Percentiles rank a stretch among this genome's conserved stretches.
Evolutionary conservation across 345 rosid species (phyloP).

Genomic region (Triadica sebifera): DNA sequence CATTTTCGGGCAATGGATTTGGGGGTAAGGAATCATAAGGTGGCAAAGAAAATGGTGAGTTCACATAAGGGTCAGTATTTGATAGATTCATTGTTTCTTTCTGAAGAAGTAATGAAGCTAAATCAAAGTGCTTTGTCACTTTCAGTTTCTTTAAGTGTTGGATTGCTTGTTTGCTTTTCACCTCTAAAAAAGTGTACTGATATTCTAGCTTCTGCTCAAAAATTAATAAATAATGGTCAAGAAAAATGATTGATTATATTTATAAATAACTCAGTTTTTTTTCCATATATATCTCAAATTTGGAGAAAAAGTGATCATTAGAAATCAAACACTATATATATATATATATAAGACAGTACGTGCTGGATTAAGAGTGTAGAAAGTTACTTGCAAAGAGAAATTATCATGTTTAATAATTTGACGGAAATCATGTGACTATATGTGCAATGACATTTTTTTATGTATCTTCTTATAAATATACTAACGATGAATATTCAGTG

Average conservation of each 20-base stretch:
- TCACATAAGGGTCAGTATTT: conserved; percentile 49
- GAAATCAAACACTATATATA: too few species aligned
- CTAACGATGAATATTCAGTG: conserved; percentile 1
- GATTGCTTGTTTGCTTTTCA: conserved; percentile 21
- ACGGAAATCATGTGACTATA: too few species aligned
- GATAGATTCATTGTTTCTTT: conserved; percentile 41
- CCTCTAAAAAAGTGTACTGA: conserved; percentile 15
- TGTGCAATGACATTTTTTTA: too few species aligned
- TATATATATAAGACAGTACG: too few species aligned
- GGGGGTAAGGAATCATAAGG: conserved; percentile 60
- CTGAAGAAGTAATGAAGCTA: conserved; percentile 40
- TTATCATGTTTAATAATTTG: too few species aligned
- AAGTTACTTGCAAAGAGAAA: too few species aligned
- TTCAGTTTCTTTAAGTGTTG: conserved; percentile 31
- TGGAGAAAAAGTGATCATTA: too few species aligned
- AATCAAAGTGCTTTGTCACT: conserved; percentile 40
- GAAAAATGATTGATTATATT: too few species aligned
- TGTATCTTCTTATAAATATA: background rate
- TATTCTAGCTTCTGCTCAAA: conserved; percentile 40
- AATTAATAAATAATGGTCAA: too few species aligned
- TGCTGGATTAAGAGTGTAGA: too few species aligned
- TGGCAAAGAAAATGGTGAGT: conserved; percentile 56
- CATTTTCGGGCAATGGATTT: conserved; percentile 38
- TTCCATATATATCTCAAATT: too few species aligned
- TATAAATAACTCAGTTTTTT: too few species aligned